Evolutionary conservation across 805 yeast species (phyloP).

Genomic region (Metschnikowia sp.): DNA sequence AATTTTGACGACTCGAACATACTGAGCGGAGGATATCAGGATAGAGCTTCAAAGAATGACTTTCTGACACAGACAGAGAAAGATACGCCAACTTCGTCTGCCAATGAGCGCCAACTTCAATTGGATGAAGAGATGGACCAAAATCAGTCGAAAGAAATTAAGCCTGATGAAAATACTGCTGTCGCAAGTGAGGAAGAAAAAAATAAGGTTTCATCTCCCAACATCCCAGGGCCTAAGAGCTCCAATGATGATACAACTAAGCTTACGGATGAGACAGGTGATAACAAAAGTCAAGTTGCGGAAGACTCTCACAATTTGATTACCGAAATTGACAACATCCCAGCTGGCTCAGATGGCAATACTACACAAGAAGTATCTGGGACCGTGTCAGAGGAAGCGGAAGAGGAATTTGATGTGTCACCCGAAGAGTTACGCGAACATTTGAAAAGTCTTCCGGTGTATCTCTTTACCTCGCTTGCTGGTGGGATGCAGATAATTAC

Average conservation of each 20-base stretch:
- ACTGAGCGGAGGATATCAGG: no score
- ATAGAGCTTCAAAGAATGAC: no score
- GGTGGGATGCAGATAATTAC: slow-evolving; percentile 80
- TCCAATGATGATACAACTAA: not conserved
- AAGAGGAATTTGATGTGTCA: slow-evolving; percentile 32
- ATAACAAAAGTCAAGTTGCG: not conserved
- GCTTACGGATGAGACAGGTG: not conserved
- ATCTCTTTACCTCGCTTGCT: slow-evolving; percentile 78
- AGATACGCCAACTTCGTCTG: no score
- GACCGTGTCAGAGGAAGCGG: slow-evolving; percentile 2
- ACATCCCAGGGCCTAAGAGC: not conserved
- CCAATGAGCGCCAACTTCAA: no score
- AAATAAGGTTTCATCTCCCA: not conserved
- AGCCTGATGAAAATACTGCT: no score
- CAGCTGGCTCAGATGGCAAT: not conserved
- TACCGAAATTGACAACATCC: not conserved
- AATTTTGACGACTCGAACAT: no score
- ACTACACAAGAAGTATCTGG: no score
- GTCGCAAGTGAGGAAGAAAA: no score
- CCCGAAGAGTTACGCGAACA: slow-evolving; percentile 44
- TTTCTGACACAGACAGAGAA: no score
- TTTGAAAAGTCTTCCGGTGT: slow-evolving; percentile 56
- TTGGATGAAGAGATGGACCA: no score
- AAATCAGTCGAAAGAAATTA: no score
- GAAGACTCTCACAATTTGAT: not conserved